Evolutionary conservation across 768 basidiomycete species (phyloP).

Genomic region (Tricholoma saponaceum): DNA sequence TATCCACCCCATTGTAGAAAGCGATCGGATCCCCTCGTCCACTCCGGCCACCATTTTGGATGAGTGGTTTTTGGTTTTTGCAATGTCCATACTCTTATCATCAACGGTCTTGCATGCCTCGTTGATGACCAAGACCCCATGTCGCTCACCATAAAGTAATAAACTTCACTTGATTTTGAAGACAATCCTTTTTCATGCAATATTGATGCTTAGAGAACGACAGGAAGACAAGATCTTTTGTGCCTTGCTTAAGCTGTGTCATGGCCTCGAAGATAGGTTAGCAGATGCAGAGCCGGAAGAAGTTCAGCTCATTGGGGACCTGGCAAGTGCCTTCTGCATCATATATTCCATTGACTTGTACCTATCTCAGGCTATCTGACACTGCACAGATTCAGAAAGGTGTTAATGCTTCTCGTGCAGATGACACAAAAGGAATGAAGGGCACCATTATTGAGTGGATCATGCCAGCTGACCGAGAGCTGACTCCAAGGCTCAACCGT

Average conservation of each 20-base stretch:
- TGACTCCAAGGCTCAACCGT: not conserved
- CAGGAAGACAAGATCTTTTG: too few relatives aligned
- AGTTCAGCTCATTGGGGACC: not conserved
- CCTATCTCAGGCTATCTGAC: too few relatives aligned
- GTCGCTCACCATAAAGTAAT: too few relatives aligned
- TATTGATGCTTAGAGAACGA: too few relatives aligned
- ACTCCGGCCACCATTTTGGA: not conserved
- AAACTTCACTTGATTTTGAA: too few relatives aligned
- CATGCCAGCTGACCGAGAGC: not conserved
- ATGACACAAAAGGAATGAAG: not conserved
- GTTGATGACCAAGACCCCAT: too few relatives aligned
- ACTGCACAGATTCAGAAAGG: not conserved
- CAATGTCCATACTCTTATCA: not conserved
- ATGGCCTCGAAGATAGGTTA: not conserved
- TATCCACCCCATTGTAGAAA: not conserved
- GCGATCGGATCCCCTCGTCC: not conserved
- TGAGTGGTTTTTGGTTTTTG: not conserved
- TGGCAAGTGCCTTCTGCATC: not conserved
- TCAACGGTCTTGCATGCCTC: not conserved
- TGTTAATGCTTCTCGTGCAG: not conserved
- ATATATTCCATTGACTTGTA: too few relatives aligned
- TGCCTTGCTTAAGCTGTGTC: not conserved
- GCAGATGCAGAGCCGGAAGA: not conserved
- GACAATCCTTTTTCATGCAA: too few relatives aligned
- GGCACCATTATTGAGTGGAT: conserved; percentile 1